phyloP scores from a whole-genome alignment of 352 stramenopile genomes.

The Phytophthora sansomeana region DNA sequence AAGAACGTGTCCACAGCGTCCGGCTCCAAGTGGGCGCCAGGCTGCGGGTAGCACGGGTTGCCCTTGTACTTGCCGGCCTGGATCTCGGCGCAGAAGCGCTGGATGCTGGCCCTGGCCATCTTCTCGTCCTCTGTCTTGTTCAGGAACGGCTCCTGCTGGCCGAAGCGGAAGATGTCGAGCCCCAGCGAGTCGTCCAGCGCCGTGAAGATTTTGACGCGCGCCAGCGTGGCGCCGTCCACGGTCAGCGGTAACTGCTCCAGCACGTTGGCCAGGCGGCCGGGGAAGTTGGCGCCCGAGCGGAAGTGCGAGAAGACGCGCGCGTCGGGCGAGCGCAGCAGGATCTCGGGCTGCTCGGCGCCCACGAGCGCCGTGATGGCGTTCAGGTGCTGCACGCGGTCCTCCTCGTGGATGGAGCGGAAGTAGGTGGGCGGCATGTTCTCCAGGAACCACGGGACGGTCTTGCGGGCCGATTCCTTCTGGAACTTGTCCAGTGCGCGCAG shows the following conservation, averaged over 20 bases:
- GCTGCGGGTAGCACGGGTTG: slow-evolving; percentile 59
- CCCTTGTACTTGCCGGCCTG: slow-evolving; percentile 77
- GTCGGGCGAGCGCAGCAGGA: slow-evolving; percentile 83
- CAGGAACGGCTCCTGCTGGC: slow-evolving; percentile 76
- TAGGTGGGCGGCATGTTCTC: slow-evolving; percentile 92
- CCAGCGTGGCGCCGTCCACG: slow-evolving; percentile 68
- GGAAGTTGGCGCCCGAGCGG: slow-evolving; percentile 80
- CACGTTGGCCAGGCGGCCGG: slow-evolving; percentile 74
- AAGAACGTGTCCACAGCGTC: slow-evolving; percentile 72
- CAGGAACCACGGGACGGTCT: slow-evolving; percentile 89
- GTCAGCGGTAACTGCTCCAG: slow-evolving; percentile 72
- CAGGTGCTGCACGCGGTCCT: slow-evolving; percentile 87
- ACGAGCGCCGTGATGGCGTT: slow-evolving; percentile 88
- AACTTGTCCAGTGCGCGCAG: slow-evolving; percentile 69
- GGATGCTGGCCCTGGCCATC: slow-evolving; percentile 58
- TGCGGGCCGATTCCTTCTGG: slow-evolving; percentile 71
- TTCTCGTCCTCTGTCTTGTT: slow-evolving; percentile 69
- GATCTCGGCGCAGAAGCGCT: slow-evolving; percentile 75
- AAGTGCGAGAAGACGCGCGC: slow-evolving; percentile 87
- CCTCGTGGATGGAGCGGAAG: slow-evolving; percentile 87
- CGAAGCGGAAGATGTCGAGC: slow-evolving; percentile 90
- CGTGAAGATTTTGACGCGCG: slow-evolving; percentile 93
- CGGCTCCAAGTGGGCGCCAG: slow-evolving; percentile 66
- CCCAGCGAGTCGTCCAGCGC: slow-evolving; percentile 85
- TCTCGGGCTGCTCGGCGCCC: slow-evolving; percentile 78